These are phyloP conservation scores for Spatholobus suberectus DNA, from an alignment of 306 rosid genomes.

Conservation along the genomic window DNA sequence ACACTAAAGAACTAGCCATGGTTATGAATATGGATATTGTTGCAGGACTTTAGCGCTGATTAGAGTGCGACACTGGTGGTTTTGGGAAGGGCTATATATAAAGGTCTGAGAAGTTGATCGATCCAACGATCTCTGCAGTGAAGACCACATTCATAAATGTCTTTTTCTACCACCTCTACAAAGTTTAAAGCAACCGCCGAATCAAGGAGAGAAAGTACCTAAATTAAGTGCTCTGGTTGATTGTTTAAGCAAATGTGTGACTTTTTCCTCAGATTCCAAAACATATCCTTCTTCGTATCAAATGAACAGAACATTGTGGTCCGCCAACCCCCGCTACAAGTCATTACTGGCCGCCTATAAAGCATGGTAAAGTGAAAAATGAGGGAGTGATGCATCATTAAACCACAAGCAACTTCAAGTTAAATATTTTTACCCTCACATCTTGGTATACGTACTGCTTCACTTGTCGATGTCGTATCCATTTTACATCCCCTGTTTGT, in stretches of 20 bases:
- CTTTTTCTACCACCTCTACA: conserved; percentile 36
- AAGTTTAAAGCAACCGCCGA: conserved; percentile 42
- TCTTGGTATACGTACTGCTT: not conserved
- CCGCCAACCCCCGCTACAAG: conserved; percentile 33
- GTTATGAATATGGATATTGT: not conserved
- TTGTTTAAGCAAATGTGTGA: conserved; percentile 33
- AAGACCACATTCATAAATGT: conserved; percentile 42
- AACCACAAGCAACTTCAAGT: not conserved
- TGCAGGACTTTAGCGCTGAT: not conserved
- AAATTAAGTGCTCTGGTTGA: conserved; percentile 6
- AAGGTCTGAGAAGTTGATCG: conserved; percentile 2
- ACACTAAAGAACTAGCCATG: conserved; percentile 43
- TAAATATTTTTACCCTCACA: not conserved
- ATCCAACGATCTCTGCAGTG: not conserved
- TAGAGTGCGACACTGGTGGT: not conserved
- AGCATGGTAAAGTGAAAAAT: conserved; percentile 21
- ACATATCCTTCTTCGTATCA: conserved; percentile 26
- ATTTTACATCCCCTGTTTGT: not conserved
- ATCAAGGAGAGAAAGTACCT: conserved; percentile 43
- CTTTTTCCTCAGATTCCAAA: conserved; percentile 28
- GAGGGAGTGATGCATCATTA: not conserved
- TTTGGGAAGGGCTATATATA: conserved; percentile 26
- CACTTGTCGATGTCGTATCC: not conserved
- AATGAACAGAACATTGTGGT: conserved; percentile 30
- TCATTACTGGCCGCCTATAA: not conserved